Evolutionary conservation across 495 filamentous ascomycete species (phyloP), one percentile per base, ranked within the genome.

Genomic region (Aspergillus avenaceus): DNA sequence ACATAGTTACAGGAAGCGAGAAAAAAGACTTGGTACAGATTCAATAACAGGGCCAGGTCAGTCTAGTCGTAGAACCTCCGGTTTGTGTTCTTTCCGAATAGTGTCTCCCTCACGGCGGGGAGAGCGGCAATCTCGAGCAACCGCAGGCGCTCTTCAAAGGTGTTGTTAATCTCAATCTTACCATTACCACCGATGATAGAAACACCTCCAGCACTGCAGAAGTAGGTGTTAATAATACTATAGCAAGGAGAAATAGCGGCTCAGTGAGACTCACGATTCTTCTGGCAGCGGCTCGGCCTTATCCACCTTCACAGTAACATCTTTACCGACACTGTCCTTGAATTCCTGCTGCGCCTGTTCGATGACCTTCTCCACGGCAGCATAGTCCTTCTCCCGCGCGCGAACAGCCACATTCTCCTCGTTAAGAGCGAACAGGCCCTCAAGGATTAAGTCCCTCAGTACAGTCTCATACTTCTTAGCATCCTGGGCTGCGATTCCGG

Each of bases 91-190:
- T 86, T 81, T 34, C 95, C 95, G 61, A 97, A 97, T 31, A 99
- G 73, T 3, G 81, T 85, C 64, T 86, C 79, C 53, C 95, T 81
- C 55, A 99, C 84, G 26, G 83, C 84, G 11, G 95, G 95, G 32
- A 97, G 78, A 23, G 87, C 88, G 57, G 87, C 88, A 47, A 82
- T 83, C 65, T 92, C 84, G 31, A 97, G 80, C 47, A 97, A 73
- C 52, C 82, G 84, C 68, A 99, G 74, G 47, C 95, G 83, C 64
- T 96, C 87, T 58, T 97, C 95, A 41, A 97, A 84, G 22, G 93
- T 97, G 72, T 99, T 97, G 82, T 96, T 90, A 66, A 99, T 95
- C 56, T 95, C 90, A 67, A 99, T 97, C 78, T 91, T 96, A 62
- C 95, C 95, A 50, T 82, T 77, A 41, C 85, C 82, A 22, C 91